Percentiles rank a stretch among this genome's conserved stretches.
Evolutionary conservation across 257 asterid genomes (phyloP).

Genomic region (Nicotiana tomentosiformis): DNA sequence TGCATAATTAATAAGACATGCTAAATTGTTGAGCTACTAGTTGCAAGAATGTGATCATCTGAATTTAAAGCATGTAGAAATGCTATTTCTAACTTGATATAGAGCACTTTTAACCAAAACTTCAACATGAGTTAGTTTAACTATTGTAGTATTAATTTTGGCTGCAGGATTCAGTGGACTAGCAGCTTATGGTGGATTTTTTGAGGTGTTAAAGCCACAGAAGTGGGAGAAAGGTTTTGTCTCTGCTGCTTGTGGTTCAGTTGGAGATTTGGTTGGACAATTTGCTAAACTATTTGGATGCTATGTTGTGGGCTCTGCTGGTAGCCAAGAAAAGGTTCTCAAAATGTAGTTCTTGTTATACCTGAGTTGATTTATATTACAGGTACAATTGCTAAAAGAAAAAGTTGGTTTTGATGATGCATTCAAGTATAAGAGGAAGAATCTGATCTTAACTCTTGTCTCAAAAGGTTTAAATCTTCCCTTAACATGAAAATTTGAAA

Average conservation of each 20-base stretch:
- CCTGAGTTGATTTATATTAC: too few species aligned
- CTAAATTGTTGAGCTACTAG: too few species aligned
- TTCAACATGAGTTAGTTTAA: too few species aligned
- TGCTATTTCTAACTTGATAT: too few species aligned
- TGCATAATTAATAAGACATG: too few species aligned
- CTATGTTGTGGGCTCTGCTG: conserved; percentile 67
- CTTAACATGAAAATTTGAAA: not conserved
- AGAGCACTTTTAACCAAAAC: too few species aligned
- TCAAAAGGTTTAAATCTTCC: conserved; percentile 46
- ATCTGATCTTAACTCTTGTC: conserved; percentile 46
- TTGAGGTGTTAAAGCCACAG: conserved; percentile 52
- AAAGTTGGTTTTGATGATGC: conserved; percentile 78
- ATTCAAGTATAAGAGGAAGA: conserved; percentile 72
- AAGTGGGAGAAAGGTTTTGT: conserved; percentile 65
- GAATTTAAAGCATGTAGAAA: too few species aligned
- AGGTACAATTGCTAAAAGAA: conserved; percentile 47
- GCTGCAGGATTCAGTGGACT: conserved; percentile 46
- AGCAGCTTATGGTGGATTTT: conserved; percentile 69
- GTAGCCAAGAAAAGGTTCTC: conserved; percentile 35
- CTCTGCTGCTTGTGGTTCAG: conserved; percentile 75
- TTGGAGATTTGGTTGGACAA: conserved; percentile 72
- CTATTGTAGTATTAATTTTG: too few species aligned
- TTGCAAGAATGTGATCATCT: too few species aligned
- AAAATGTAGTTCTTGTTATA: too few species aligned
- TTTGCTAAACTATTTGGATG: conserved; percentile 67